Base-by-base conservation (phyloP, 306 rosid species). In the Alnus rubra region DNA sequence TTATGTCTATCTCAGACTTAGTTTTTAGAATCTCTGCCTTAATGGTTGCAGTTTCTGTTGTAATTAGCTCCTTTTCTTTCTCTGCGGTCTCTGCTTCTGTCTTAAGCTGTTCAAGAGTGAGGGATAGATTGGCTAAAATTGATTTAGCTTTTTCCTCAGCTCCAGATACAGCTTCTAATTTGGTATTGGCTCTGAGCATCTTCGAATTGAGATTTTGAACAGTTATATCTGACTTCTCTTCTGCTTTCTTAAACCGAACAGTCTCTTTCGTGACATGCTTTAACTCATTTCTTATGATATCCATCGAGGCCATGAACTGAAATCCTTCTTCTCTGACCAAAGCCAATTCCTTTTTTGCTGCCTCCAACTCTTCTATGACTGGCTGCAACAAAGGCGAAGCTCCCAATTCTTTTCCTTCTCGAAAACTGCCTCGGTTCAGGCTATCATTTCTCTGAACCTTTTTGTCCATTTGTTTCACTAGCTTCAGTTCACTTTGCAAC, bases 231-330 rank as follows among this genome's bases (percentile, higher is more conserved):
- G 70, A 72, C 64, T 85, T 86, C 44, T 78, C 76, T 73, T 86
- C 92, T 10, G 78, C 81, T 81, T 88, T 90, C 90, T 86, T 87
- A 73, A 88, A 73, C 12, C 79, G 81, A 58, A 23, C 50, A 0
- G 81, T 87, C 83, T 88, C 91, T 13, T 76, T 69, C 2, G 81
- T 89, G 28, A 90, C 83, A 78, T 90, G 93, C 39, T 74, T 86
- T 54, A 89, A 86, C 80, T 95, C 97, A 37, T 88, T 90, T 69
- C 99, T 89, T 75, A 93, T 84, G 5, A 92, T 83, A 90, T 95
- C 99, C 93, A 95, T 91, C 6, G 99, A 89, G 58, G 85, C 73
- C 99, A 90, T 91, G 80, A 84, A 90, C 84, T 93, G 97, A 79
- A 91, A 91, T 2, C 97, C 88, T 80, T 88, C 99, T 64, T 84